Base-by-base conservation (phyloP, 1,284 basidiomycete species). In the Irpex sp. region DNA sequence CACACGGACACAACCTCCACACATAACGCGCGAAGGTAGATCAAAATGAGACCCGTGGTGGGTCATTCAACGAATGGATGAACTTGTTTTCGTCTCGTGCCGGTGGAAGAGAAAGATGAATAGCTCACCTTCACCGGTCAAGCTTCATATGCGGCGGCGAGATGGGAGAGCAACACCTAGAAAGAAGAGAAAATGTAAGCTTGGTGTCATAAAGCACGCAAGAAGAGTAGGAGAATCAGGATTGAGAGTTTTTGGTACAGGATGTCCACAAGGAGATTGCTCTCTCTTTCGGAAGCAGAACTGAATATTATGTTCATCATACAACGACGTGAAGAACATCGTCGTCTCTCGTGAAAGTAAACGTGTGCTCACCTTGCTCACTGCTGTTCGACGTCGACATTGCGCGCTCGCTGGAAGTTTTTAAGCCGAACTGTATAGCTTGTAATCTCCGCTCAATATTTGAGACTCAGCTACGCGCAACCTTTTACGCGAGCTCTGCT, bases 241-340 rank as follows among this genome's bases (percentile, higher is more conserved):
- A 72, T 86, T 78, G 75, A 81, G 76, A 76, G 73, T 72, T 84
- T 85, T 86, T 84, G 84, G 84, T 77, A 76, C 54, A 70, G 62
- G 78, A 77, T 88, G 78, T 89, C 87, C 88, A 88, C 87, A 83
- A 89, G 82, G 75, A 75, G 77, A 84, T 79, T 81, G 75, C 78
- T 71, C 80, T 84, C 86, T 84, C 81, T 66, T 88, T 89, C 88
- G 87, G 88, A 89, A 90, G 88, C 88, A 90, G 88, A 90, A 90
- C 88, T 90, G 88, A 88, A 76, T 77, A 70, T 64, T 74, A 75
- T 66, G 69, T 74, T 84, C 86, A 88, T 88, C 85, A 83, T 69
- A 75, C 54, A 76, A 43, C 69, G 57, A 43, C 51, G 26, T 59
- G 58, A 51, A 47, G 51, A 19, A 17, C 26, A 15, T 33, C 26